phyloP scores from a whole-genome alignment of 192 early-diverging fungal genomes.

The Umbelopsis vinacea region DNA sequence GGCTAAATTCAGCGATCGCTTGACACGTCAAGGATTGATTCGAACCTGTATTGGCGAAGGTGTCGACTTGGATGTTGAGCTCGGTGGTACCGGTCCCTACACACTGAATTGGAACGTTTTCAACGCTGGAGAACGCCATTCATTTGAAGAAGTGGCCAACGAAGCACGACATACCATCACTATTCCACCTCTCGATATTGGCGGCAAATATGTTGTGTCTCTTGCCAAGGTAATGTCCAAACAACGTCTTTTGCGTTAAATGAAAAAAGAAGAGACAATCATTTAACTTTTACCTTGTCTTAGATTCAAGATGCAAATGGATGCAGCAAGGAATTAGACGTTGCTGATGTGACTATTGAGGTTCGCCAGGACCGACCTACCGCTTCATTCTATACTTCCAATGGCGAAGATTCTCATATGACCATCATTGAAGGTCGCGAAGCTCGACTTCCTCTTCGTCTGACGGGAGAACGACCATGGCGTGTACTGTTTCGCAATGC shows the following conservation, averaged over 20 bases:
- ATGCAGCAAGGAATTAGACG: constrained; percentile 41
- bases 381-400: constrained; percentile 38
- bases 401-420: constrained; percentile 23
- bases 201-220: constrained; percentile 45
- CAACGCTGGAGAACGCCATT: constrained; percentile 28
- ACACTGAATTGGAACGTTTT: constrained; percentile 39
- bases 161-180: constrained; percentile 34
- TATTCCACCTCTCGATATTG: constrained; percentile 40
- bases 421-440: constrained; percentile 36
- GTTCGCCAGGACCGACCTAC: constrained; percentile 49
- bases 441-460: constrained; percentile 42
- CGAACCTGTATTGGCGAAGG: constrained; percentile 46
- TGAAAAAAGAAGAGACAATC: too few relatives aligned
- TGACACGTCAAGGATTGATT: background rate
- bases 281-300: background rate
- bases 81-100: constrained; percentile 44
- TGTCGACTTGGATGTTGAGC: constrained; percentile 37
- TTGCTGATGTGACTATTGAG: constrained; percentile 45
- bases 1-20: constrained; percentile 34
- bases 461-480: constrained; percentile 53
- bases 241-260: background rate
- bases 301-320: constrained; percentile 45
- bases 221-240: constrained; percentile 34
- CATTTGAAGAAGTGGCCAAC: constrained; percentile 29
- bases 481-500: constrained; percentile 40